Base-by-base conservation (phyloP, 805 yeast species). In the Kodamaea fukazawae region DNA sequence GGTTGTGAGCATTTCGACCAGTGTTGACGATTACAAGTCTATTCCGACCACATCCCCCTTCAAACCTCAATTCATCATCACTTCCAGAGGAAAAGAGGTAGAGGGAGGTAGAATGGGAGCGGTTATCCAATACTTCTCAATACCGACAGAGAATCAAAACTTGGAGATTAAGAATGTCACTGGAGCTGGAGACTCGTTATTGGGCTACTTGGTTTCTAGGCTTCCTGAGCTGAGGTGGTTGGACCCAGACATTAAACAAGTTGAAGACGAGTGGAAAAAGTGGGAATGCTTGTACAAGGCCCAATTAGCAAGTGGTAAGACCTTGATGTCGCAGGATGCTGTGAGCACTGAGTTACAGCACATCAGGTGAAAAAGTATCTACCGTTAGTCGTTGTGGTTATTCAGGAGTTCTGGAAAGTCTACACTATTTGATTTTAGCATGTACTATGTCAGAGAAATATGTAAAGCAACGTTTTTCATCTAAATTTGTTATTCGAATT, bases 121-220 rank as follows among this genome's bases (percentile, higher is more conserved):
- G 4, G 64, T 79, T 6, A 64, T 86, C 14, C 86, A 85, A 50
- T 82, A 84, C 54, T 83, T 73, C 55, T 72, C 76, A 0, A 61
- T 73, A 2, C 67, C 75, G 0, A 12, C 33, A 17, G 62, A 59
- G 43, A 61, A 59, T 30, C 41, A 48, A 15, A 38, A 51, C 15
- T 54, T 65, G 2, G 53, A 58, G 0, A 70, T 83, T 9, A 61
- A 60, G 20, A 86, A 81, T 48, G 95, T 85, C 23, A 86, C 91
- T 7, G 96, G 96, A 2, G 95, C 95, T 0, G 96, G 96, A 8
- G 96, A 88, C 58, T 73, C 93, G 0, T 67, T 88, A 31, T 72
- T 79, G 20, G 96, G 96, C 0, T 77, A 72, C 18, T 46, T 88
- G 15, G 56, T 78, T 9, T 63, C 81, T 2, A 44, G 53, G 12